These are phyloP conservation scores for Themeda triandra DNA, from an alignment of 176 grass and related monocot species.

Conservation along the genomic window DNA sequence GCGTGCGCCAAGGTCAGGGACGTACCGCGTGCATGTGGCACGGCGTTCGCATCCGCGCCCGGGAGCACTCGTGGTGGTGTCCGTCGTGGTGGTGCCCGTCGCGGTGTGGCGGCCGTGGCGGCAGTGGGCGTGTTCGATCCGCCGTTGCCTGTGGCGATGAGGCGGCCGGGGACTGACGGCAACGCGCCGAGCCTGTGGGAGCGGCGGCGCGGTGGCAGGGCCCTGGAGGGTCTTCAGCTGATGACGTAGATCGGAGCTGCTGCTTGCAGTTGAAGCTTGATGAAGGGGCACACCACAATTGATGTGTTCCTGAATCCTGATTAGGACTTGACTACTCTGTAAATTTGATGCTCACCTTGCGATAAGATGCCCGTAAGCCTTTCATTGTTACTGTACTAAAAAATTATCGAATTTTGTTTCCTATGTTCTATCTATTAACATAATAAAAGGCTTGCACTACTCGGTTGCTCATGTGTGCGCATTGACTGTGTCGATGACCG, in stretches of 20 bases:
- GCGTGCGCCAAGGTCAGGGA: conserved; percentile 36
- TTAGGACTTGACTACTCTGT: background rate
- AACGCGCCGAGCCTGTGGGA: conserved; percentile 37
- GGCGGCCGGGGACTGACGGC: background rate
- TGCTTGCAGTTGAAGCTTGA: background rate
- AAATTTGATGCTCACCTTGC: background rate
- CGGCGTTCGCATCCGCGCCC: background rate
- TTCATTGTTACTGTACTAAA: background rate
- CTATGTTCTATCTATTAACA: background rate
- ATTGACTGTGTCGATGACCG: too few relatives aligned
- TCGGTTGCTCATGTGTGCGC: too few relatives aligned
- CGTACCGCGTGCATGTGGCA: conserved; percentile 3
- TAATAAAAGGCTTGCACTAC: too few relatives aligned
- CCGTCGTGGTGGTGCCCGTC: too few relatives aligned
- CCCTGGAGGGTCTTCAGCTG: conserved; percentile 27
- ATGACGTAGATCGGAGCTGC: background rate
- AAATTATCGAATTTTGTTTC: background rate
- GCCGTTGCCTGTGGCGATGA: conserved; percentile 35
- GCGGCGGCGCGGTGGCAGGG: conserved; percentile 30
- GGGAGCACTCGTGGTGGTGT: background rate
- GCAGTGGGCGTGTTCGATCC: background rate
- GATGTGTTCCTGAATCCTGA: background rate
- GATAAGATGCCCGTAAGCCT: background rate
- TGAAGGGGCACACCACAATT: background rate
- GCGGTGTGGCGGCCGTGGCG: too few relatives aligned